Evolutionary conservation across 306 rosid species (phyloP), one percentile per base, ranked within the genome.

Genomic region (Spatholobus suberectus): DNA sequence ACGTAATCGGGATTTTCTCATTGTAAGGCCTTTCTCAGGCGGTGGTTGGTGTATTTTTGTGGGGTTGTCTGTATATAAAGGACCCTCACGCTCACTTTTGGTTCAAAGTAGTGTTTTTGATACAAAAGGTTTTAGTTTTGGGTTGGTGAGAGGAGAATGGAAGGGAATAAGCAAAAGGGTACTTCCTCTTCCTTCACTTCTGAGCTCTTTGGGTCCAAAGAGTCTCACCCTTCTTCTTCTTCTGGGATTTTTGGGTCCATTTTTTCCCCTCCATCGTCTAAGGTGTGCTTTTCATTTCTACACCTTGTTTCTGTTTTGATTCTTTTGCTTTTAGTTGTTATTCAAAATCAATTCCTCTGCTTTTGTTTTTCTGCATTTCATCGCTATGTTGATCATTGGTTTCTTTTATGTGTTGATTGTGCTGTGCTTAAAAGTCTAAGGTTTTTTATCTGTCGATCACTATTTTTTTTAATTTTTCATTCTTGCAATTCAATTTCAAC

Each of bases 151-250:
- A 52, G 49, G 29, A 55, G 1, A 91, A 94, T 92, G 98, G 98
- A 91, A 47, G 91, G 86, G 47, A 91, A 62, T 38, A 90, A 91
- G 76, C 81, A 85, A 77, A 79, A 77, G 52, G 91, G 81, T 76
- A 78, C 87, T 18, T 86, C 89, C 18, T 82, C 84, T 47, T 87
- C 97, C 13, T 85, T 88, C 85, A 83, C 91, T 80, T 74, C 87
- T 84, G 94, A 92, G 73, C 90, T 88, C 23, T 88, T 90, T 40
- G 97, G 90, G 0, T 67, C 91, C 67, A 85, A 83, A 82, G 94
- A 90, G 20, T 74, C 90, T 3, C 43, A 49, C 1, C 81, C 32
- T 3, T 76, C 92, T 2, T 51, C 94, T 29, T 83, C 94, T 24
- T 70, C 89, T 54, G 93, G 90, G 82, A 88, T 91, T 87, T 89